Evolutionary conservation across 331 rosid species (phyloP).

Genomic region (Quercus phellos): DNA sequence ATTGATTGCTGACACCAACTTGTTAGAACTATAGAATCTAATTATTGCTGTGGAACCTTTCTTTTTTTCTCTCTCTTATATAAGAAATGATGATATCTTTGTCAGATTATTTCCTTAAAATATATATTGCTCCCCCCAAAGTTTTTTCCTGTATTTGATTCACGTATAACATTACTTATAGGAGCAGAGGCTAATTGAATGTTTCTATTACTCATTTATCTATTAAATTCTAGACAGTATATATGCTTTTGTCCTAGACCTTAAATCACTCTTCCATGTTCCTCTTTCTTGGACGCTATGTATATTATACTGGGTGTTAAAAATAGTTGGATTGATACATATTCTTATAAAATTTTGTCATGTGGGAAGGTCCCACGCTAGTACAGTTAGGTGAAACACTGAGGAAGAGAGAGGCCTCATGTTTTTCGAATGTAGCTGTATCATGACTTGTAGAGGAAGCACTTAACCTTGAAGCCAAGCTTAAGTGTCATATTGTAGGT

Average conservation of each 20-base stretch:
- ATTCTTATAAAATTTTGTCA: not conserved
- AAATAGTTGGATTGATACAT: conserved; percentile 1
- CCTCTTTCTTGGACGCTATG: conserved; percentile 11
- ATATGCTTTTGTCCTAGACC: not conserved
- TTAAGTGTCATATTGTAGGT: conserved; percentile 14
- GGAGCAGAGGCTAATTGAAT: not conserved
- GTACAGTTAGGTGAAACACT: conserved; percentile 1
- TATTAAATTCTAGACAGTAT: not conserved
- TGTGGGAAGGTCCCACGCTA: conserved; percentile 20
- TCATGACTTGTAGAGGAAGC: conserved; percentile 2
- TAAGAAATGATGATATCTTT: not conserved
- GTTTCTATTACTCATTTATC: too few relatives aligned
- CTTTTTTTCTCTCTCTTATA: not conserved
- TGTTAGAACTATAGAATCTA: conserved; percentile 17
- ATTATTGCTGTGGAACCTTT: conserved; percentile 12
- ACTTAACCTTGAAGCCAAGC: conserved; percentile 23
- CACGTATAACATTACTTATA: not conserved
- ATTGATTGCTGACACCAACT: conserved; percentile 24
- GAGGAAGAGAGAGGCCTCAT: conserved; percentile 24
- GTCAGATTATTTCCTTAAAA: not conserved
- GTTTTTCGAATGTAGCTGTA: not conserved
- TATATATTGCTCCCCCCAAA: not conserved
- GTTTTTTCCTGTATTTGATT: not conserved
- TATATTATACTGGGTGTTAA: not conserved
- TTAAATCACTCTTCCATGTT: conserved; percentile 23